Percentiles rank a stretch among this genome's conserved stretches.
Evolutionary conservation across 768 basidiomycete species (phyloP).

Genomic region (Suillus cothurnatus): DNA sequence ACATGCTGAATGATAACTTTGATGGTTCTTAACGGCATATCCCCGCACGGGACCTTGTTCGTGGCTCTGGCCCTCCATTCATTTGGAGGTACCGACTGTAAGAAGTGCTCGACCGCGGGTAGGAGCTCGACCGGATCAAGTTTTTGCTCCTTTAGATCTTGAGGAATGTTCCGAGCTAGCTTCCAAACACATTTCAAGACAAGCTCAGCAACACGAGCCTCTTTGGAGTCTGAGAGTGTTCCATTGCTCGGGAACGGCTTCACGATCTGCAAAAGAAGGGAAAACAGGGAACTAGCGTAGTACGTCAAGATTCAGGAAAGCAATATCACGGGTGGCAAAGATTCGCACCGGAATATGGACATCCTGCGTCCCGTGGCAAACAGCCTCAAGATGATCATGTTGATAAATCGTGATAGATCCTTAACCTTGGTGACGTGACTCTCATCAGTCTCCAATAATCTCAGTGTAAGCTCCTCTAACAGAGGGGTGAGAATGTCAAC

Average conservation of each 20-base stretch:
- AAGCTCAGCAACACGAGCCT: conserved; percentile 88
- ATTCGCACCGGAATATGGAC: conserved; percentile 83
- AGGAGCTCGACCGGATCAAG: conserved; percentile 90
- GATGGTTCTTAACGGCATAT: conserved; percentile 96
- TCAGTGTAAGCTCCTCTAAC: conserved; percentile 89
- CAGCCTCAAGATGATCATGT: conserved; percentile 94
- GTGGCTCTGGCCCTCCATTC: conserved; percentile 94
- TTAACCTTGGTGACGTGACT: conserved; percentile 81
- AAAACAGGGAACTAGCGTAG: conserved; percentile 56
- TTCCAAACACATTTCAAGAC: conserved; percentile 99
- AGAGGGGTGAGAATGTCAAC: conserved; percentile 83
- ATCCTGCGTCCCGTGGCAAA: conserved; percentile 90
- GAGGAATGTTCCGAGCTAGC: conserved; percentile 90
- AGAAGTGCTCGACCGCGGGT: conserved; percentile 90
- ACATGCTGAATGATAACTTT: conserved; percentile 98
- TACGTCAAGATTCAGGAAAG: conserved; percentile 17
- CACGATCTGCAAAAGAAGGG: conserved; percentile 78
- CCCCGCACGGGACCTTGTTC: conserved; percentile 91
- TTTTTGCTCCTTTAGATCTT: conserved; percentile 78
- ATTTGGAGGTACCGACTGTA: conserved; percentile 91
- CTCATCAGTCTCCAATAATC: conserved; percentile 93
- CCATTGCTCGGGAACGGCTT: conserved; percentile 81
- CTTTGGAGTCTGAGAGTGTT: conserved; percentile 73
- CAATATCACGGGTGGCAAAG: conserved; percentile 6
- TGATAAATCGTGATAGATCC: conserved; percentile 94